Evolutionary conservation across 2,329 filamentous ascomycete genomes (phyloP).

Genomic region (Trichoderma harzianum): DNA sequence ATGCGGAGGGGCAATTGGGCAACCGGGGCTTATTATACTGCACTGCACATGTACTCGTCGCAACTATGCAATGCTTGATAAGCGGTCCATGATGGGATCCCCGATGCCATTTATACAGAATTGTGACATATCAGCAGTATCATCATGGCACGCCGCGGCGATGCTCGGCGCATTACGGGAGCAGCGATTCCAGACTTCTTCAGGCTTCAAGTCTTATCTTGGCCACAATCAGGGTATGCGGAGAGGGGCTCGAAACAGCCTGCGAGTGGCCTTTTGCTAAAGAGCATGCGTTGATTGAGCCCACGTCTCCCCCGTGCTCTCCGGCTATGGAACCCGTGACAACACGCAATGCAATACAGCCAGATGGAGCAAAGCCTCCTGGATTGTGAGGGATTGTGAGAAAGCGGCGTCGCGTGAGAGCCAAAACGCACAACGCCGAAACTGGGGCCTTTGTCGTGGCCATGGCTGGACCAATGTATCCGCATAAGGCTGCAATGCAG

Average conservation of each 20-base stretch:
- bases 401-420: neutral
- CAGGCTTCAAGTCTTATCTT: neutral
- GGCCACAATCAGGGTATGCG: neutral
- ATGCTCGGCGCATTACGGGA: neutral
- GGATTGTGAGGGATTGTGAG: neutral
- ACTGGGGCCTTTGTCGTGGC: conserved; percentile 14
- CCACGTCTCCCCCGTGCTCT: neutral
- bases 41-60: neutral
- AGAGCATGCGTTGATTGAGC: conserved; percentile 16
- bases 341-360: conserved; percentile 8
- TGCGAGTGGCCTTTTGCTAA: neutral
- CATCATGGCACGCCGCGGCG: neutral
- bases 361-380: neutral
- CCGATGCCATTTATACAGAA: neutral
- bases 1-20: neutral
- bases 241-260: neutral
- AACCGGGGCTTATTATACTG: conserved; percentile 3
- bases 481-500: conserved; percentile 19
- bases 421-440: neutral
- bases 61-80: neutral
- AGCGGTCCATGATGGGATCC: neutral
- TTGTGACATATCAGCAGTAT: neutral
- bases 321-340: neutral
- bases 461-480: conserved; percentile 10
- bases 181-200: neutral